phyloP scores from a whole-genome alignment of 2,329 filamentous ascomycete genomes.

The Exophiala calicioides region DNA sequence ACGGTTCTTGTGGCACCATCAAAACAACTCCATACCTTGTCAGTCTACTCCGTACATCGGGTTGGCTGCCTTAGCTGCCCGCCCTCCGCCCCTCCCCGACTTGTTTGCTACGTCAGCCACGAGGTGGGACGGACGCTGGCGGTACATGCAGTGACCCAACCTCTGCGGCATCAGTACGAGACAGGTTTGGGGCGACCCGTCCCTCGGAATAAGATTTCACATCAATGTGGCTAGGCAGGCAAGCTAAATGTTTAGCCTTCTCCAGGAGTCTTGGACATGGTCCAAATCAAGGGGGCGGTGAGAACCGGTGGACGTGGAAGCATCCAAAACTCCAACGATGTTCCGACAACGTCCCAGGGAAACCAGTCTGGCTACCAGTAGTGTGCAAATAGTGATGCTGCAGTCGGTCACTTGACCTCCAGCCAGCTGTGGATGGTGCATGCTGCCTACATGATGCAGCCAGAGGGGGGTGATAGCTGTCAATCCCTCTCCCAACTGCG shows the following conservation, averaged over 20 bases:
- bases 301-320: background rate
- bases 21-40: background rate
- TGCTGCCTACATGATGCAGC: slow-evolving; percentile 6
- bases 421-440: slow-evolving; percentile 10
- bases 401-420: slow-evolving; percentile 10
- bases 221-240: background rate
- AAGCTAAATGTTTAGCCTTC: too few species aligned
- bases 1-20: background rate
- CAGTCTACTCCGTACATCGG: too few species aligned
- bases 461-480: background rate
- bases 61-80: background rate
- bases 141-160: slow-evolving; percentile 1
- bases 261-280: too few species aligned
- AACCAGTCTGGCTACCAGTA: too few species aligned
- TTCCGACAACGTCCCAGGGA: too few species aligned
- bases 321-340: background rate
- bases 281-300: slow-evolving; percentile 2
- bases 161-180: too few species aligned
- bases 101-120: background rate
- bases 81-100: background rate
- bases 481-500: too few species aligned
- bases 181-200: too few species aligned
- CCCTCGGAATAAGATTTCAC: background rate
- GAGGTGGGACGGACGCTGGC: background rate
- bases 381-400: background rate